A percentile compares a stretch with the other conserved stretches of the same genome.
Evolutionary conservation across 2,329 filamentous ascomycete species (phyloP).

Genomic region (Fusarium anguioides): DNA sequence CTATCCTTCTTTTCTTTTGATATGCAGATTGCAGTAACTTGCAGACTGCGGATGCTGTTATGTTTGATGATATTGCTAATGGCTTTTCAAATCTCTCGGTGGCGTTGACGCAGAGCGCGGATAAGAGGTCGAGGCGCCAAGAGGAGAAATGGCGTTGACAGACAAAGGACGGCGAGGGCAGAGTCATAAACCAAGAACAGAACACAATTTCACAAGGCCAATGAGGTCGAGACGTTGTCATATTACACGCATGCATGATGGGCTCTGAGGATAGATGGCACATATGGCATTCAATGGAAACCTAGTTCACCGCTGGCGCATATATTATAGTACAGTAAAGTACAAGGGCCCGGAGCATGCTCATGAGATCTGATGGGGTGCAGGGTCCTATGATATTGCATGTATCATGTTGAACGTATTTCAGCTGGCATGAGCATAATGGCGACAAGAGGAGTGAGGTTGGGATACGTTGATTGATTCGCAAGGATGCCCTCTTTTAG

Average conservation of each 20-base stretch:
- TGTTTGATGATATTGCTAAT: slow-evolving; percentile 3
- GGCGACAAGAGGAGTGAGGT: background rate
- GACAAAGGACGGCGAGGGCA: background rate
- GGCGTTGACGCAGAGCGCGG: background rate
- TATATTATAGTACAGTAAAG: background rate
- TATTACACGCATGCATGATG: background rate
- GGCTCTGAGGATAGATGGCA: background rate
- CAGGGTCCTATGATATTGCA: slow-evolving; percentile 1
- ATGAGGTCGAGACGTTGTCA: background rate
- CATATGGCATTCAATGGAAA: background rate
- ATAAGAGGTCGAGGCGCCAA: slow-evolving; percentile 2
- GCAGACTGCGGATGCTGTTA: background rate
- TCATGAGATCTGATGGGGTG: background rate
- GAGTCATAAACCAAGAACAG: slow-evolving; percentile 4
- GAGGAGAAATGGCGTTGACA: slow-evolving; percentile 27
- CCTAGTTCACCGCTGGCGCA: background rate
- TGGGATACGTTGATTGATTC: slow-evolving; percentile 4
- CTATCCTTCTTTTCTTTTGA: slow-evolving; percentile 5
- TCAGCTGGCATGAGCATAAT: background rate
- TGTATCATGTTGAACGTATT: background rate
- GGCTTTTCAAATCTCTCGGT: background rate
- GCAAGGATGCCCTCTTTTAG: slow-evolving; percentile 23
- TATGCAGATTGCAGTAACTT: background rate
- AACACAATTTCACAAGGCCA: slow-evolving; percentile 7
- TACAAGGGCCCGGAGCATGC: background rate